Base-by-base conservation (phyloP, 2,329 filamentous ascomycete species). In the Parafenestella ontariensis region DNA sequence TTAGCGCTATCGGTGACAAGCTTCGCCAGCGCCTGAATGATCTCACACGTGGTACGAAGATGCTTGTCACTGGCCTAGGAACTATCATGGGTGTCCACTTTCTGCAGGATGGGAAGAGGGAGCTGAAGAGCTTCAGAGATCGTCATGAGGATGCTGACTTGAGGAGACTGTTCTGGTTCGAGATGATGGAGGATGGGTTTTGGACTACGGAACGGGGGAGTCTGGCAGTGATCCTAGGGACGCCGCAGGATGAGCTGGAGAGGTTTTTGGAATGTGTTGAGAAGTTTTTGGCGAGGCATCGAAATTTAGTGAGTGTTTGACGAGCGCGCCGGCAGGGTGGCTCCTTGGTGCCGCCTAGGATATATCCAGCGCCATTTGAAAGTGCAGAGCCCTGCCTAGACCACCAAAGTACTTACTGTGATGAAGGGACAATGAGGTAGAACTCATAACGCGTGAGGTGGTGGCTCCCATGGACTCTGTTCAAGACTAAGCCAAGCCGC, bases 71-170 rank as follows among this genome's bases (percentile, higher is more conserved):
- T 1, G 77, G 75, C 0, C 44, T 65, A 4, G 76, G 76, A 5
- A 71, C 71, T 1, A 66, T 78, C 17, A 64, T 77, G 49, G 73
- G 69, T 5, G 62, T 77, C 31, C 74, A 77, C 46, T 76, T 77
- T 45, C 59, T 74, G 8, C 42, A 56, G 11, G 62, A 69, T 37
- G 71, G 67, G 3, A 67, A 51, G 36, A 69, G 68, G 21, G 64
- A 71, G 33, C 34, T 72, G 15, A 69, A 56, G 18, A 67, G 59
- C 15, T 62, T 49, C 4, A 61, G 64, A 37, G 61, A 70, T 36
- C 65, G 72, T 15, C 58, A 60, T 31, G 70, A 75, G 24, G 61
- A 71, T n/a, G 47, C n/a, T 11, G 67, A 61, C 11, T 41, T 77
- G 42, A 66, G 62, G 9, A 69, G 70, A 18, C 40, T 77, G 18